Evolutionary conservation across 768 basidiomycete genomes (phyloP).

Genomic region (Mycena olivaceomarginata): DNA sequence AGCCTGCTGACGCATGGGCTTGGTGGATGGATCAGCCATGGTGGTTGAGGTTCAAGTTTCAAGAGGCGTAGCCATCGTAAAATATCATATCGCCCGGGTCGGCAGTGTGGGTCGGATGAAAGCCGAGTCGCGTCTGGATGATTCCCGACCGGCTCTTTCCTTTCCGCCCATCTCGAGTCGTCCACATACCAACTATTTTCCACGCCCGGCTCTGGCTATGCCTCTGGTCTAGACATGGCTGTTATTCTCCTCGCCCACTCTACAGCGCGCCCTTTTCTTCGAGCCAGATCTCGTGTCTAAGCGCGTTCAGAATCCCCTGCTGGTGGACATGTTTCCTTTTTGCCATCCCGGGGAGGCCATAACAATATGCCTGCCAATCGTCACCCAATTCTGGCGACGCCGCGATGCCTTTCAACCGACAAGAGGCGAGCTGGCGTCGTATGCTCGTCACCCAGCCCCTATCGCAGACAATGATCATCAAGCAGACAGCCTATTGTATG

Average conservation of each 20-base stretch:
- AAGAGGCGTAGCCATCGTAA: constrained; percentile 12
- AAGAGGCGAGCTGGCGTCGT: background rate
- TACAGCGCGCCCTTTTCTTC: constrained; percentile 10
- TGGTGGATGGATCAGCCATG: constrained; percentile 39
- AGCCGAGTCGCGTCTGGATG: constrained; percentile 7
- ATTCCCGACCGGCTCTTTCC: background rate
- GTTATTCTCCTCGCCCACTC: background rate
- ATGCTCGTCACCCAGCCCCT: background rate
- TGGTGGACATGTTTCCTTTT: constrained; percentile 7
- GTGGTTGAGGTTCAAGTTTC: constrained; percentile 27
- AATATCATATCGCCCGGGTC: background rate
- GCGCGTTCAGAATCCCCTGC: constrained; percentile 7
- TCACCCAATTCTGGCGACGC: background rate
- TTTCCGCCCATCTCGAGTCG: too few species aligned
- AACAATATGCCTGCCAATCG: background rate
- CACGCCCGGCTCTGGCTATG: too few species aligned
- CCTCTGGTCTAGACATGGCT: background rate
- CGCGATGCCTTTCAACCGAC: background rate
- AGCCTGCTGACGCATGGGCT: constrained; percentile 85
- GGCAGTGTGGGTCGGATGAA: background rate
- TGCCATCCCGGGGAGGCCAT: background rate
- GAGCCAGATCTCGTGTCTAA: constrained; percentile 1
- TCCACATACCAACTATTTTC: too few species aligned
- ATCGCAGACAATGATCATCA: background rate
- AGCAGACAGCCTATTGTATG: too few species aligned